Conservation (phyloP, 2,329 filamentous ascomycete genomes). For the Phyllosticta capitalensis region DNA sequence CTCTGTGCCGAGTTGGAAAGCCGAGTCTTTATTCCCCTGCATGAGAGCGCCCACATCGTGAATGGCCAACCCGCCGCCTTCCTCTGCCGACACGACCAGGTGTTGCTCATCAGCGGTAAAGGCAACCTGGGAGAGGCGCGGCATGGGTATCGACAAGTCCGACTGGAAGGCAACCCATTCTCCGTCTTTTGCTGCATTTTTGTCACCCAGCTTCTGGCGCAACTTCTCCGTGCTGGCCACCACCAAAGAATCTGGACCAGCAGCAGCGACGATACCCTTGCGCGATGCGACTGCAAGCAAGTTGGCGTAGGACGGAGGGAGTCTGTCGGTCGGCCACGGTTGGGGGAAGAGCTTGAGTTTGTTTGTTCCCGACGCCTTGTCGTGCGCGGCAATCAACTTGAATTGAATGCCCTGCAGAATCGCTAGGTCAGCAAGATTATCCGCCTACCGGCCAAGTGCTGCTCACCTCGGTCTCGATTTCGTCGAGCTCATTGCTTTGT, state of each 20-base stretch:
- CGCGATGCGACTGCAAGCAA: conserved; percentile 74
- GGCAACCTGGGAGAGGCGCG: conserved; percentile 75
- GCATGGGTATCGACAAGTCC: conserved; percentile 61
- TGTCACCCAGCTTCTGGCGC: conserved; percentile 58
- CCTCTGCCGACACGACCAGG: conserved; percentile 72
- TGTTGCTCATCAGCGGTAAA: conserved; percentile 87
- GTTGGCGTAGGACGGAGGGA: conserved; percentile 68
- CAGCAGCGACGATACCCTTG: conserved; percentile 76
- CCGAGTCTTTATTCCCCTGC: conserved; percentile 55
- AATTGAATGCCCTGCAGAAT: neutral
- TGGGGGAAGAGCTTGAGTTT: conserved; percentile 72
- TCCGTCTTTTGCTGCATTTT: conserved; percentile 48
- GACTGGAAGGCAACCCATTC: conserved; percentile 64
- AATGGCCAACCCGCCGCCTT: conserved; percentile 70
- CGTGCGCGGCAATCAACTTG: neutral
- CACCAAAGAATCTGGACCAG: conserved; percentile 68
- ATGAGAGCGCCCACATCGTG: conserved; percentile 66
- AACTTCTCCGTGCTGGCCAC: conserved; percentile 69
- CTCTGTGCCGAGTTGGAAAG: conserved; percentile 69
- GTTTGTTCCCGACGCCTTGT: conserved; percentile 58
- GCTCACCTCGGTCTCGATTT: conserved; percentile 71
- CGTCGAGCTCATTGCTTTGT: conserved; percentile 58
- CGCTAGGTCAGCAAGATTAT: neutral
- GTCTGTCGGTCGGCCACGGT: conserved; percentile 59
- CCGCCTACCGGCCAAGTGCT: conserved; percentile 1